A percentile compares a stretch with the other conserved stretches of the same genome.
phyloP scores from a whole-genome alignment of 2,329 filamentous ascomycete genomes.

The Neofusicoccum sp. region DNA sequence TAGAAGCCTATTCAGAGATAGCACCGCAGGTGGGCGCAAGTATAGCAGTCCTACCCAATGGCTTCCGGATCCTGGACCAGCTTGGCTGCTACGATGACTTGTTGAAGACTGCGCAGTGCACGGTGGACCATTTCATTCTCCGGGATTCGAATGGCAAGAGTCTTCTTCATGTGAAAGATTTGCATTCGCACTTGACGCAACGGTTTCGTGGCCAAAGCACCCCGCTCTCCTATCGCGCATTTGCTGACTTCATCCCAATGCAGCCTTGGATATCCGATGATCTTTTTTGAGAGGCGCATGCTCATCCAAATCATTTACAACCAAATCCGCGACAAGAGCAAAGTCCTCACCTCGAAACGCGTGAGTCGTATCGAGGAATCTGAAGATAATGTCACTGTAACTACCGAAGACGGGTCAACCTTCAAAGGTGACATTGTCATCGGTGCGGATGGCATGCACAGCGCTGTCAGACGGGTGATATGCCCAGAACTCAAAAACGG shows the following conservation, averaged over 20 bases:
- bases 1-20: conserved; percentile 23
- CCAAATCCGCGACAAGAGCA: conserved; percentile 24
- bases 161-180: not conserved
- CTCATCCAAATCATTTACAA: conserved; percentile 27
- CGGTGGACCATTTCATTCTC: not conserved
- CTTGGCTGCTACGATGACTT: conserved; percentile 21
- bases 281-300: conserved; percentile 28
- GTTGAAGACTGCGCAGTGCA: not conserved
- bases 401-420: conserved; percentile 5
- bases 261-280: not conserved
- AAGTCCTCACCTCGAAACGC: conserved; percentile 22
- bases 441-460: conserved; percentile 18
- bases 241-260: not conserved
- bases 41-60: conserved; percentile 23
- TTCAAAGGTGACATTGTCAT: conserved; percentile 12
- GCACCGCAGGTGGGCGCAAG: conserved; percentile 24
- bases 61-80: conserved; percentile 28
- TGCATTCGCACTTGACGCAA: not conserved
- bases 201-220: no score
- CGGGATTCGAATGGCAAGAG: not conserved
- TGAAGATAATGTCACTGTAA: not conserved
- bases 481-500: no score
- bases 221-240: no score
- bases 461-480: not conserved
- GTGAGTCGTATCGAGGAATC: not conserved